These are phyloP conservation scores for Paraconiothyrium brasiliense DNA, from an alignment of 2,329 filamentous ascomycete species.

Conservation along the genomic window DNA sequence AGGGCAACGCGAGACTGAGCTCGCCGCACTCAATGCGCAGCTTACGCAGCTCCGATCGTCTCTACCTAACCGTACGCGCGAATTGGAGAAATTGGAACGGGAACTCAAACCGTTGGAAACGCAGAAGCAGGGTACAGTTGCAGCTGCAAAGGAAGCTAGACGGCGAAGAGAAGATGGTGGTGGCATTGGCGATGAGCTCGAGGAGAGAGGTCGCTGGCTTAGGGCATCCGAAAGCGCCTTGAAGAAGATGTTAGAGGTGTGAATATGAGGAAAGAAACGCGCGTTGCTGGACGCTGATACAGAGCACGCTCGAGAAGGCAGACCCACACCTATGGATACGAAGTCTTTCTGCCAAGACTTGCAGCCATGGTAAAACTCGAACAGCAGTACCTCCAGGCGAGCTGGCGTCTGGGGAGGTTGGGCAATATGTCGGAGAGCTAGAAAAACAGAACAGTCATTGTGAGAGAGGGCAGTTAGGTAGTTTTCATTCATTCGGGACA, in stretches of 20 bases:
- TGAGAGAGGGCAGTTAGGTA: not conserved
- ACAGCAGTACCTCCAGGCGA: not conserved
- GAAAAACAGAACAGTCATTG: not conserved
- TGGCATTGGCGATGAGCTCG: constrained; percentile 75
- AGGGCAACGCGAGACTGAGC: constrained; percentile 51
- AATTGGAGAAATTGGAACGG: constrained; percentile 71
- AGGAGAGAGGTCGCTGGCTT: constrained; percentile 80
- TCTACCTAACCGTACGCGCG: constrained; percentile 71
- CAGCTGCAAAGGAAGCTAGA: constrained; percentile 75
- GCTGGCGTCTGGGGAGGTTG: not conserved
- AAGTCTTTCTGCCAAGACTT: not conserved
- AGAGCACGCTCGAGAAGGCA: not conserved
- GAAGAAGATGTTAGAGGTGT: constrained; percentile 69
- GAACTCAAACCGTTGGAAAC: constrained; percentile 75
- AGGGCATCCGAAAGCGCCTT: constrained; percentile 72
- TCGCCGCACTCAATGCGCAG: constrained; percentile 53
- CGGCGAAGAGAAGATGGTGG: constrained; percentile 71
- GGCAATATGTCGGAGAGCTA: not conserved
- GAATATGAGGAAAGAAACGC: constrained; percentile 27
- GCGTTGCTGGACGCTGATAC: not conserved
- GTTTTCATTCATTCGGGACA: constrained; percentile 4
- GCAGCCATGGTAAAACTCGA: not conserved
- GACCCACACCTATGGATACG: not conserved
- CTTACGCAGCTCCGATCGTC: constrained; percentile 65
- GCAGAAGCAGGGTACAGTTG: constrained; percentile 70